Conservation (phyloP, 2,329 filamentous ascomycete genomes). For the Botrytis pseudocinerea region DNA sequence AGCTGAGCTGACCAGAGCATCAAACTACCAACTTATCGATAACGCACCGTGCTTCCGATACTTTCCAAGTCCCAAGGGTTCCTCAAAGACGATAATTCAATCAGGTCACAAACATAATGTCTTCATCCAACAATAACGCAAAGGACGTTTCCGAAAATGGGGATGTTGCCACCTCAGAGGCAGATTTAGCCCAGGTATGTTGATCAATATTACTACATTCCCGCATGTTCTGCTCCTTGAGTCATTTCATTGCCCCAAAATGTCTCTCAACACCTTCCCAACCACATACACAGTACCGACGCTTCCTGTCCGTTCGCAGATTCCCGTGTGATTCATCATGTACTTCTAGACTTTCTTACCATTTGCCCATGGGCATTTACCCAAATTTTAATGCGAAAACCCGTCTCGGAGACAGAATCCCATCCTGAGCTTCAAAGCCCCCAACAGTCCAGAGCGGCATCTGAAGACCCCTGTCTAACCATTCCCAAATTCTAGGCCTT, state of each 20-base stretch:
- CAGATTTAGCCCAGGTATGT: constrained; percentile 19
- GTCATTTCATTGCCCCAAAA: neutral
- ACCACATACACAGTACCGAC: neutral
- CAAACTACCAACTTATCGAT: constrained; percentile 13
- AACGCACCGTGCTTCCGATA: constrained; percentile 6
- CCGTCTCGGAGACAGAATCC: neutral
- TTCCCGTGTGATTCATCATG: neutral
- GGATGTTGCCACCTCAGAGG: constrained; percentile 1
- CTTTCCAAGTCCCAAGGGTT: neutral
- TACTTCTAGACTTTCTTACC: neutral
- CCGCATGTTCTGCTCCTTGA: neutral
- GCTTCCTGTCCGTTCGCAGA: neutral
- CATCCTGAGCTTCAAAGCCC: neutral
- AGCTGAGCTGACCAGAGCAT: neutral
- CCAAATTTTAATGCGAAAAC: neutral
- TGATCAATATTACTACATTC: neutral
- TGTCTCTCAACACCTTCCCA: neutral
- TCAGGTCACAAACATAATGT: constrained; percentile 3
- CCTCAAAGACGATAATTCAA: neutral
- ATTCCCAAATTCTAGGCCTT: constrained; percentile 17
- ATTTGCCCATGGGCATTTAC: neutral
- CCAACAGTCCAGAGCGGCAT: constrained; percentile 2
- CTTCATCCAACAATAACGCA: neutral
- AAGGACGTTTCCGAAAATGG: neutral
- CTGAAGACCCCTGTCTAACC: constrained; percentile 18